phyloP scores from a whole-genome alignment of 139 green algal species.

The Penium margaritaceum region DNA sequence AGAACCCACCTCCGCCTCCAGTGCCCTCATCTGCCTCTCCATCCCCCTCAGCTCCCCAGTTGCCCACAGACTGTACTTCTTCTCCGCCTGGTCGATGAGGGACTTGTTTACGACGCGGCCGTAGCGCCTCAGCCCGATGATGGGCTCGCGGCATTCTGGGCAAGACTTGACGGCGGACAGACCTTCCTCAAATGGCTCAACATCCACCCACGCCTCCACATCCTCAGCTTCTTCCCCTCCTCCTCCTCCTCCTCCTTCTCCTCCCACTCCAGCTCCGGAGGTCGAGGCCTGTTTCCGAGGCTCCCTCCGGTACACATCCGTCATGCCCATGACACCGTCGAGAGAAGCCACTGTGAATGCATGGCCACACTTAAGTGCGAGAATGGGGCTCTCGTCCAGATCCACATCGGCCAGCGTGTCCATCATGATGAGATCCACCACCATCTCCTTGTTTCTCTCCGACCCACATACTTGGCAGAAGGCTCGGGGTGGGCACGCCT shows the following conservation, averaged over 20 bases:
- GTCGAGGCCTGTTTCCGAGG: neutral
- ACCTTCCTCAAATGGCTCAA: conserved; percentile 10
- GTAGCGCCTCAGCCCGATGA: conserved; percentile 39
- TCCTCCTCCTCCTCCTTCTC: conserved; percentile 5
- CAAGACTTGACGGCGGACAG: conserved; percentile 22
- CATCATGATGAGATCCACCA: conserved; percentile 54
- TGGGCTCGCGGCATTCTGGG: conserved; percentile 32
- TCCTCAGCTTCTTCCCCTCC: neutral
- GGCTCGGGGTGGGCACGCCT: conserved; percentile 40
- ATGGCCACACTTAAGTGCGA: conserved; percentile 59
- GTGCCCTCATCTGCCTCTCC: no score
- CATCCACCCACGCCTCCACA: conserved; percentile 5
- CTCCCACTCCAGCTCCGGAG: neutral
- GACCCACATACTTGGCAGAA: conserved; percentile 44
- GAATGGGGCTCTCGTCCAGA: conserved; percentile 51
- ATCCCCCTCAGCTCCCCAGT: no score
- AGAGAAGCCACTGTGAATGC: conserved; percentile 35
- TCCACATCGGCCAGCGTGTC: conserved; percentile 46
- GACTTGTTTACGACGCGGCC: conserved; percentile 45
- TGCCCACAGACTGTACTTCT: no score
- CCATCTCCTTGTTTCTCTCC: conserved; percentile 14
- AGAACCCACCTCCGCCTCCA: no score
- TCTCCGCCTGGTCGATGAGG: conserved; percentile 31
- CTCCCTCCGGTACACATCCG: conserved; percentile 2
- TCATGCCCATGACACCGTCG: conserved; percentile 19